Base-by-base conservation (phyloP, 306 rosid genomes). In the Arachis hypogaea region DNA sequence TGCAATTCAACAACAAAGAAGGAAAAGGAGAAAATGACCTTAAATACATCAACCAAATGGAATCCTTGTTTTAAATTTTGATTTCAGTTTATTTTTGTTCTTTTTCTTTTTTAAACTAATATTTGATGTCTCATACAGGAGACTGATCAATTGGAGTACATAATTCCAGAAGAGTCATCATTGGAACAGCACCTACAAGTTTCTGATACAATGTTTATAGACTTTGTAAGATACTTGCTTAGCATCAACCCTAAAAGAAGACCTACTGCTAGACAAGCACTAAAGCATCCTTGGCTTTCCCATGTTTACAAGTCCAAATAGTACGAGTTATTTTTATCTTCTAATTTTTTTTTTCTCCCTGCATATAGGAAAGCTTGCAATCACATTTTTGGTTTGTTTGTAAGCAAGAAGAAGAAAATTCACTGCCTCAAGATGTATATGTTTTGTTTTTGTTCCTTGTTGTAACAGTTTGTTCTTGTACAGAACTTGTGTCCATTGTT, bases 261-360 rank as follows among this genome's bases (percentile, higher is more conserved):
- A 47, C 96, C 90, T 10, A 85, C 88, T 0, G 97, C 98, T 5
- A 78, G 68, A 22, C 92, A 87, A 28, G 99, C 99, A 7, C 86
- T 95, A 4, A 86, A 78, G 73, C 99, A 95, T 74, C 99, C 99
- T 33, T 95, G 99, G 99, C 93, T 95, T 78, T 94, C 93, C 68
- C 68, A 83, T 75, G 81, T 68, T 3, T 91, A 89, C 29, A 77
- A 82, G 66, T 71, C 83, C 62, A 63, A 59, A 61, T 77, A 85
- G 43, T 63, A 41, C 75, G 73, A 71, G 18, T 69, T 69, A 66
- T 78, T 33, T 33, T 33, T 74, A 70, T 69, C 59, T 63, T 11
- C 47, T 41, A 71, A 71, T 66, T 59, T 76, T 47, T 16, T 54
- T 64, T 43, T 65, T 63, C 22, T 0, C 16, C 9, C 73, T 1